Base-by-base conservation (phyloP, 2,329 filamentous ascomycete species). In the Epichloe aotearoae region DNA sequence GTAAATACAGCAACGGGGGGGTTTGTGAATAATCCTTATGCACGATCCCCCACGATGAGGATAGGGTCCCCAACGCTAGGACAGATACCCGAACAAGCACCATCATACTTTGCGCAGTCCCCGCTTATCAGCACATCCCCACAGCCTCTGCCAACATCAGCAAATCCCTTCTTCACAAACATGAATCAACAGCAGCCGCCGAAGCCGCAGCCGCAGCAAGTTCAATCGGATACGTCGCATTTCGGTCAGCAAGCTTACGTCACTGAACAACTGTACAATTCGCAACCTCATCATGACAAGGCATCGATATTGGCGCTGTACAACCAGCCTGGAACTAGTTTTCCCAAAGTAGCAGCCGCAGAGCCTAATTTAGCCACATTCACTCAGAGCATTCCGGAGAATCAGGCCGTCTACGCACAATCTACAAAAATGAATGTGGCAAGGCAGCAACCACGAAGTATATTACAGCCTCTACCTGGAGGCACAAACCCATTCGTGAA, bases 221-320 rank as follows among this genome's bases (percentile, higher is more conserved):
- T 61, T 41, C 50, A 52, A 59, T 12, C 15, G 10, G 19, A 15
- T 6, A 59, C 7, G 49, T 58, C 5, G 17, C 42, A 30, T 6
- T 61, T 68, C 30, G 38, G n/a, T 30, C 60, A 54, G 48, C 61
- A 58, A 19, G 58, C 55, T 33, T 47, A 51, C 17, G 56, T 53
- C 19, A 62, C 64, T 49, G 62, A 64, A 23, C 67, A 69, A 47
- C 66, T 60, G 34, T 61, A 63, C 50, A 66, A 65, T 33, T 69
- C 71, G 47, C 69, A 73, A 15, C 69, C 70, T 41, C 71, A 76
- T 34, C 74, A 82, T 33, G 80, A 88, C 59, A 90, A 86, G 55
- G 79, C 78, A 3, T 83, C 83, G 4, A 91, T 93, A 53, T 72
- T 91, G 64, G 83, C 86, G 5, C 67, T 93, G 11, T 91, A 87